Percentiles rank a stretch among this genome's conserved stretches.
These are phyloP conservation scores for Sisymbrium altissimum DNA, from an alignment of 345 rosid species.

Conservation along the genomic window DNA sequence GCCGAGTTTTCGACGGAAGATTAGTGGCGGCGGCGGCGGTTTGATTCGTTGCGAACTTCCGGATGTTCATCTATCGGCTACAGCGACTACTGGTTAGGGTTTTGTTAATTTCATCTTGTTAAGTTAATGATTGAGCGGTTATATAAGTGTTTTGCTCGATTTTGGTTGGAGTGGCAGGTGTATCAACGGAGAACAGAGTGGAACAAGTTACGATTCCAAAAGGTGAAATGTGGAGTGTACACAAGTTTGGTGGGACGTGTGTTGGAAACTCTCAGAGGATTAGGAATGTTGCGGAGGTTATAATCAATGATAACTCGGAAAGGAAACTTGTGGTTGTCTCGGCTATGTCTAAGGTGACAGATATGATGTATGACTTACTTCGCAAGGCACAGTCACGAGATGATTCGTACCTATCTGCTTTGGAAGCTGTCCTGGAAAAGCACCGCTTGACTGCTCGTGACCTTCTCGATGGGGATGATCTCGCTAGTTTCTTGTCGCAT, in stretches of 20 bases:
- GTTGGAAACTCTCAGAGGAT: constrained; percentile 87
- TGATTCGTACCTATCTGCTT: constrained; percentile 70
- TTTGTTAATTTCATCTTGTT: background rate
- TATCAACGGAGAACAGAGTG: constrained; percentile 40
- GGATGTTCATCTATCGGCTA: constrained; percentile 32
- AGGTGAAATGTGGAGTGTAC: constrained; percentile 85
- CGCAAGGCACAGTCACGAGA: constrained; percentile 81
- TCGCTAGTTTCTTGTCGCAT: constrained; percentile 66
- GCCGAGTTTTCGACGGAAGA: background rate
- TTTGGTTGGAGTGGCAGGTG: constrained; percentile 47
- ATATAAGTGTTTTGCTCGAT: background rate
- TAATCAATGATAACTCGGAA: constrained; percentile 60
- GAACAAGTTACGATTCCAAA: constrained; percentile 54
- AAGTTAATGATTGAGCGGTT: too few species aligned
- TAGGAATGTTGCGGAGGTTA: constrained; percentile 74
- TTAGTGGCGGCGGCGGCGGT: constrained; percentile 21
- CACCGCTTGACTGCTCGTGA: constrained; percentile 74
- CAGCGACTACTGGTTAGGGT: constrained; percentile 27
- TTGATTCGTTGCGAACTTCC: constrained; percentile 30
- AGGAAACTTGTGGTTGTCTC: constrained; percentile 88
- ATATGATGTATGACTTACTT: constrained; percentile 95
- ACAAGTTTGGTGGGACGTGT: constrained; percentile 97
- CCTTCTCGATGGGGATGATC: constrained; percentile 78
- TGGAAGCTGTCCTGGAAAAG: constrained; percentile 77
- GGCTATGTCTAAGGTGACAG: constrained; percentile 98